Evolutionary conservation across 2,329 filamentous ascomycete genomes (phyloP), one percentile per base, ranked within the genome.

Genomic region (Diplodia sapinea): DNA sequence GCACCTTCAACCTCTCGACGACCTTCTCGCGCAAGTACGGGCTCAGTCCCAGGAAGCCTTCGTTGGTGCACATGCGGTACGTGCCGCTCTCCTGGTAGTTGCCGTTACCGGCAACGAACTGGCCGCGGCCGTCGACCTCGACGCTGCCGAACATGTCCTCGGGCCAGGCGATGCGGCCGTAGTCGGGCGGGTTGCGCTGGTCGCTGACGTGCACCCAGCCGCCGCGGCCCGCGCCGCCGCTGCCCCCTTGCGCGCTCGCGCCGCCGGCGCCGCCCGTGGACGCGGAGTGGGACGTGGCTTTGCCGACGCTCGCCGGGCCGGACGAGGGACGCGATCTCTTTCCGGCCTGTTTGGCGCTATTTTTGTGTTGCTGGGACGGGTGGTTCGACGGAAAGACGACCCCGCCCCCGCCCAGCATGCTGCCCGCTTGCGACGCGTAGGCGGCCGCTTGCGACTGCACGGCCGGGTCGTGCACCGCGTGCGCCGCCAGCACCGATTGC

Each of bases 121-220:
- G 77, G 1, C 87, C 87, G 20, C 82, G 70, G 0, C 80, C 81
- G 76, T 89, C 86, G 4, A 89, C 84, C 75, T 89, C 87, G 29
- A 89, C 73, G 71, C 86, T 89, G 15, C 87, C 87, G 73, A 89
- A 86, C 61, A 89, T 89, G 76, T 89, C 87, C 74, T 89, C 87
- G 0, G 87, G 87, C 84, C 84, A 88, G 63, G 87, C 85, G 69
- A 89, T 88, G n/a, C 87, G 75, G 1, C 87, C 87, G 76, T 82
- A 89, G 69, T 89, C 87, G 2, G 87, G 87, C 43, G 87, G 86
- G 69, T 85, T 83, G 69, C 87, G 79, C 73, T 77, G 76, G 72
- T 89, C 87, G 47, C 84, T 87, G n/a, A 89, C 81, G 73, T 89
- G 87, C 50, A 89, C 85, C 79, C 84, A 88, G 1, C 87, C 87